Percentiles rank a stretch among this genome's conserved stretches.
Evolutionary conservation across 805 yeast genomes (phyloP).

Genomic region (Wickerhamiella sorbophila): DNA sequence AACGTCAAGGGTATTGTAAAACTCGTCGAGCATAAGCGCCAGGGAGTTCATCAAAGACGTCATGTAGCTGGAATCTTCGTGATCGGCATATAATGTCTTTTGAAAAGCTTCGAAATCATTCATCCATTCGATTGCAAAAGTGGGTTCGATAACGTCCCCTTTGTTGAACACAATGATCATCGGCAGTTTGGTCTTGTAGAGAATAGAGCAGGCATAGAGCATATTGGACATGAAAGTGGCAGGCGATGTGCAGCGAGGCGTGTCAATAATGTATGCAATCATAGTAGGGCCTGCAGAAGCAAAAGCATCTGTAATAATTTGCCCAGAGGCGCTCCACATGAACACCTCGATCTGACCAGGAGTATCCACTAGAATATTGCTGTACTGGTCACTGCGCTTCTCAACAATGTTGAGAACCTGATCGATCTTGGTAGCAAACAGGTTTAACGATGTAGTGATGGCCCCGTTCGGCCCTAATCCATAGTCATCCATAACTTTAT

Average conservation of each 20-base stretch:
- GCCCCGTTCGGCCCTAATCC: slow-evolving; percentile 97
- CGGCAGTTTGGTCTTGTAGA: slow-evolving; percentile 90
- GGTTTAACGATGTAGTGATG: slow-evolving; percentile 82
- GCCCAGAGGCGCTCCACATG: slow-evolving; percentile 96
- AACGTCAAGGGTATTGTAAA: slow-evolving; percentile 81
- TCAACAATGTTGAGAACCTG: slow-evolving; percentile 81
- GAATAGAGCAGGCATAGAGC: slow-evolving; percentile 94
- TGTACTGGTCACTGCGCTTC: slow-evolving; percentile 42
- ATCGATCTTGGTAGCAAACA: slow-evolving; percentile 90
- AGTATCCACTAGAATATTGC: slow-evolving; percentile 80
- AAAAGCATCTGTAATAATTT: slow-evolving; percentile 90
- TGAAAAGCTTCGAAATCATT: slow-evolving; percentile 89
- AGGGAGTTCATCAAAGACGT: slow-evolving; percentile 82
- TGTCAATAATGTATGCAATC: slow-evolving; percentile 88
- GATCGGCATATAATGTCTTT: slow-evolving; percentile 56
- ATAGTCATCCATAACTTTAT: slow-evolving; percentile 89
- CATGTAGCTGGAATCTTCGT: slow-evolving; percentile 79
- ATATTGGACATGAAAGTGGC: slow-evolving; percentile 96
- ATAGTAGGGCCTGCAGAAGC: slow-evolving; percentile 94
- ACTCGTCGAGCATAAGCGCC: slow-evolving; percentile 93
- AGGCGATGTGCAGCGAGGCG: slow-evolving; percentile 88
- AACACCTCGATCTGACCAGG: slow-evolving; percentile 99
- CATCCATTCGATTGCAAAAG: slow-evolving; percentile 94
- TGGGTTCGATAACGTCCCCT: slow-evolving; percentile 74
- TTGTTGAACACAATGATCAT: slow-evolving; percentile 95